phyloP scores from a whole-genome alignment of 371 early-diverging fungal genomes.

The Mucor indicus region DNA sequence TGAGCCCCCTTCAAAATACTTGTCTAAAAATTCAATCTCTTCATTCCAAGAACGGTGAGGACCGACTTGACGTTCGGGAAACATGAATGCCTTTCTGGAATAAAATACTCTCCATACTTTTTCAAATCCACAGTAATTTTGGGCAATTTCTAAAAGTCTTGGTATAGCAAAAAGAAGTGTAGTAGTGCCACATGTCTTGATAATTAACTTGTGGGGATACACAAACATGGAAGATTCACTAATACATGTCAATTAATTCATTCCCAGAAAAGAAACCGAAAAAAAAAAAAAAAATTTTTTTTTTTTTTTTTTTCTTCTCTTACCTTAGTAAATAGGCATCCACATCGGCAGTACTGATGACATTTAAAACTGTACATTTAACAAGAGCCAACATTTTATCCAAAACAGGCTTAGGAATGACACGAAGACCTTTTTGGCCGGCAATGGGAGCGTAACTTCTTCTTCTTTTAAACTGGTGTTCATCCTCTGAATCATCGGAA shows the following conservation, averaged over 20 bases:
- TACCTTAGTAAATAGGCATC: conserved; percentile 91
- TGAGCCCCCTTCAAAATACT: conserved; percentile 68
- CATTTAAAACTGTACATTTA: conserved; percentile 87
- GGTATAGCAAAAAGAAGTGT: conserved; percentile 85
- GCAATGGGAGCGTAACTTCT: conserved; percentile 9
- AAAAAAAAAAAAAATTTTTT: conserved; percentile 11
- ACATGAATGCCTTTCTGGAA: conserved; percentile 94
- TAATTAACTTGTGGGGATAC: conserved; percentile 88
- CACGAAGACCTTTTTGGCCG: conserved; percentile 65
- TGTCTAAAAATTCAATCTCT: conserved; percentile 79
- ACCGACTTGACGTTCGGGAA: conserved; percentile 86
- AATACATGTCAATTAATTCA: neutral
- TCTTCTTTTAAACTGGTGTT: conserved; percentile 1
- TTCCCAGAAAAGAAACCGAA: neutral
- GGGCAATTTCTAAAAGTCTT: conserved; percentile 82
- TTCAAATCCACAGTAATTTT: conserved; percentile 62
- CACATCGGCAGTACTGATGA: conserved; percentile 69
- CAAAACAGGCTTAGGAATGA: conserved; percentile 76
- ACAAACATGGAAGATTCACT: conserved; percentile 97
- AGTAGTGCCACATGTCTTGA: conserved; percentile 97
- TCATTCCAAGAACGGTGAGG: conserved; percentile 90
- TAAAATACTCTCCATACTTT: conserved; percentile 87
- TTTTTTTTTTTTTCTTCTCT: neutral
- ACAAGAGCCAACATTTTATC: conserved; percentile 90
- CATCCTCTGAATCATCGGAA: conserved; percentile 26